Evolutionary conservation across 2,329 filamentous ascomycete species (phyloP).

Genomic region (Rasamsonia emersonii): DNA sequence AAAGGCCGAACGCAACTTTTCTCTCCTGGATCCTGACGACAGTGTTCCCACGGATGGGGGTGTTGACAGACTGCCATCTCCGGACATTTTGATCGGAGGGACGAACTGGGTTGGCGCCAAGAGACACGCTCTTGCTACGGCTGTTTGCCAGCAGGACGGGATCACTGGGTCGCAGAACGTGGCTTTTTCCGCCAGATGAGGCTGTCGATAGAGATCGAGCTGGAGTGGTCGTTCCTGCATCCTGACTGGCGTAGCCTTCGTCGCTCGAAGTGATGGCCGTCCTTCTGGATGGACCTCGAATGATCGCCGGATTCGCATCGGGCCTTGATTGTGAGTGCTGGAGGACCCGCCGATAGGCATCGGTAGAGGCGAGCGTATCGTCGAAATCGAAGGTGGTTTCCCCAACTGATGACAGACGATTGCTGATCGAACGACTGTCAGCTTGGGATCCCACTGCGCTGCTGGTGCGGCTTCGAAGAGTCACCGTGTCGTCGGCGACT

Average conservation of each 20-base stretch:
- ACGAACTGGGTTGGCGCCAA: constrained; percentile 7
- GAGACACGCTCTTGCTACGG: constrained; percentile 15
- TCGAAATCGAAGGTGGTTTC: constrained; percentile 27
- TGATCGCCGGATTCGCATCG: constrained; percentile 4
- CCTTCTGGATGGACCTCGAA: constrained; percentile 7
- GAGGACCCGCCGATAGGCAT: constrained; percentile 17
- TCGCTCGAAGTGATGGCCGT: constrained; percentile 16
- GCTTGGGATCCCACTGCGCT: constrained; percentile 19
- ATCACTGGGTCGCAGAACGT: constrained; percentile 12
- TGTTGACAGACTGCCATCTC: constrained; percentile 14
- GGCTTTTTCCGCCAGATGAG: constrained; percentile 4
- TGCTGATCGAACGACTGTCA: constrained; percentile 17
- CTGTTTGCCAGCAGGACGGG: constrained; percentile 8
- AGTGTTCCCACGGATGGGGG: too few relatives aligned
- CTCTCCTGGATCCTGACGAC: constrained; percentile 13
- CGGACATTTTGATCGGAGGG: constrained; percentile 8
- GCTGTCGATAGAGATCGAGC: constrained; percentile 8
- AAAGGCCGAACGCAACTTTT: constrained; percentile 12
- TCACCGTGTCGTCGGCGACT: constrained; percentile 29
- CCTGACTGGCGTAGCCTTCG: constrained; percentile 20
- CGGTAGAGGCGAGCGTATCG: constrained; percentile 16
- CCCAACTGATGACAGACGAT: constrained; percentile 18
- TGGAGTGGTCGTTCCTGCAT: constrained; percentile 8
- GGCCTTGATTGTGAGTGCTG: constrained; percentile 9
- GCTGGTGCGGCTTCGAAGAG: constrained; percentile 19